Evolutionary conservation across 805 yeast species (phyloP).

Genomic region (Yarrowia bubula): DNA sequence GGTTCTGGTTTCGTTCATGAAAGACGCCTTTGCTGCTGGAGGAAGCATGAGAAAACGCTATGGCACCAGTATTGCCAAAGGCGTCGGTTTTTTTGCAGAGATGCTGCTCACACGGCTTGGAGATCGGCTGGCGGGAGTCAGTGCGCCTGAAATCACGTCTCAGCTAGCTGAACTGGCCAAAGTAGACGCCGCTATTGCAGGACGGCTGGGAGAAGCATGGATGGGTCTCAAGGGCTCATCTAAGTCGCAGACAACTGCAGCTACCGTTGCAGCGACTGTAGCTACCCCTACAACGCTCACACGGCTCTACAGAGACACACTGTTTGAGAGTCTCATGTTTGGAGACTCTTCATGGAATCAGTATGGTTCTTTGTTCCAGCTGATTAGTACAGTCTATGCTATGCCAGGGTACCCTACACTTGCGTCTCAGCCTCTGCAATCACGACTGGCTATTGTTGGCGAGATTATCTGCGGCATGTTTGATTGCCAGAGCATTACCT

Average conservation of each 20-base stretch:
- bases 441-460: conserved; percentile 35
- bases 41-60: conserved; percentile 11
- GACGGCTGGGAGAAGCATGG: conserved; percentile 1
- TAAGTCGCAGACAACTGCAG: background rate
- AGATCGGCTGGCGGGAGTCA: background rate
- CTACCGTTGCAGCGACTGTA: background rate
- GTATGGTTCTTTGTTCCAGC: conserved; percentile 29
- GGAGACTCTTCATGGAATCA: conserved; percentile 30
- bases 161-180: conserved; percentile 11
- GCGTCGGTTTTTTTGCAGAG: background rate
- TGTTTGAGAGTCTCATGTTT: conserved; percentile 33
- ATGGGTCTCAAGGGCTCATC: conserved; percentile 5
- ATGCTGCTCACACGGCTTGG: background rate
- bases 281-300: conserved; percentile 25
- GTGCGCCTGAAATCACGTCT: background rate
- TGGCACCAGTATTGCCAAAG: background rate
- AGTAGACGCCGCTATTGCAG: conserved; percentile 1
- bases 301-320: conserved; percentile 31
- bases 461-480: conserved; percentile 47
- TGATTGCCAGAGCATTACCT: conserved; percentile 45
- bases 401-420: conserved; percentile 29
- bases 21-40: conserved; percentile 15
- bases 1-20: conserved; percentile 19
- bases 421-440: conserved; percentile 2
- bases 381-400: conserved; percentile 18